A percentile compares a stretch with the other conserved stretches of the same genome.
phyloP scores from a whole-genome alignment of 1,139 yeast species.

The Geotrichum australiense region DNA sequence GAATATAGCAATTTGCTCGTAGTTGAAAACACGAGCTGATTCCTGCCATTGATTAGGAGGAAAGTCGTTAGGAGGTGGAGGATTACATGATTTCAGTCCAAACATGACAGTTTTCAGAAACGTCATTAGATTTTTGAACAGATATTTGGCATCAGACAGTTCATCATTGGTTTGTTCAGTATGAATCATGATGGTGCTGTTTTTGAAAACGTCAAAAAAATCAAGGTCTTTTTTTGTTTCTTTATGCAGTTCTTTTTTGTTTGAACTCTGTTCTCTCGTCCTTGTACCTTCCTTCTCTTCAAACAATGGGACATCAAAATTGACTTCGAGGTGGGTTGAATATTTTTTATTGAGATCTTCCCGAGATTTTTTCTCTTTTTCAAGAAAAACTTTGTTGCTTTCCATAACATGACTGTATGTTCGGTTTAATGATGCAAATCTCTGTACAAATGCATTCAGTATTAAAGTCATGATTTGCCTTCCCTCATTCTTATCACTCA shows the following conservation, averaged over 20 bases:
- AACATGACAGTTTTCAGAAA: constrained; percentile 85
- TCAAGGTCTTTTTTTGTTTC: constrained; percentile 36
- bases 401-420: constrained; percentile 62
- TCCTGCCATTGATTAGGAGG: constrained; percentile 78
- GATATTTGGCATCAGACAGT: constrained; percentile 77
- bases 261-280: constrained; percentile 11
- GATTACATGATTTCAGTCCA: constrained; percentile 85
- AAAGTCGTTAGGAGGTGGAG: constrained; percentile 68
- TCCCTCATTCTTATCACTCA: constrained; percentile 79
- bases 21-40: constrained; percentile 72
- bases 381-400: constrained; percentile 40
- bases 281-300: constrained; percentile 18
- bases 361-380: constrained; percentile 19
- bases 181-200: constrained; percentile 43
- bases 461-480: constrained; percentile 60
- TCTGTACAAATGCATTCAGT: constrained; percentile 78
- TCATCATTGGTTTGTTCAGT: constrained; percentile 49
- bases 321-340: constrained; percentile 15
- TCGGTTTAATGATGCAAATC: constrained; percentile 69
- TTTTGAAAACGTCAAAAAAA: constrained; percentile 42
- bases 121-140: constrained; percentile 83
- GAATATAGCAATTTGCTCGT: constrained; percentile 75
- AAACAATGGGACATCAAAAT: constrained; percentile 10
- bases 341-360: constrained; percentile 17
- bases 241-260: constrained; percentile 13